Percentiles rank a stretch among this genome's conserved stretches.
Evolutionary conservation across 1,284 basidiomycete genomes (phyloP).

Genomic region (Peniophora sp.): DNA sequence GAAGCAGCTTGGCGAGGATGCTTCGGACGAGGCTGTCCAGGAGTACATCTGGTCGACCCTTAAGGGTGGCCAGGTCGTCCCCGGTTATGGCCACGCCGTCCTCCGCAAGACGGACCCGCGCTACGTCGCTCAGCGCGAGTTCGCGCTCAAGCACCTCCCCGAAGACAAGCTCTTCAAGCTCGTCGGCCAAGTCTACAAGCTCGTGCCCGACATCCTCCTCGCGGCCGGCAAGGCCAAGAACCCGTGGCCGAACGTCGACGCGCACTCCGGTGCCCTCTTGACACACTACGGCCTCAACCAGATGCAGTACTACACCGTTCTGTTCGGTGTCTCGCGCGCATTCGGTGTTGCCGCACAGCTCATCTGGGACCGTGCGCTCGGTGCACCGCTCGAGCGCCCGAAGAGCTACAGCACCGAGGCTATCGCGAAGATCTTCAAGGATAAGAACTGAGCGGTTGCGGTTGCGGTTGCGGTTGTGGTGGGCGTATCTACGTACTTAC

Average conservation of each 20-base stretch:
- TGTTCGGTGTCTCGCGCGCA: constrained; percentile 94
- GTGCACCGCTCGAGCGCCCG: constrained; percentile 83
- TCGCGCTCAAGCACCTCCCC: constrained; percentile 85
- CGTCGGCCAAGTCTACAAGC: constrained; percentile 87
- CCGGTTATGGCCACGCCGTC: constrained; percentile 95
- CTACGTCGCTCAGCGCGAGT: constrained; percentile 93
- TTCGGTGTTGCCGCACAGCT: constrained; percentile 87
- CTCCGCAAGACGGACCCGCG: constrained; percentile 97
- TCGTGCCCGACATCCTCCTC: constrained; percentile 89
- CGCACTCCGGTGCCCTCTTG: constrained; percentile 92
- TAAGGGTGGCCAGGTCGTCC: constrained; percentile 87
- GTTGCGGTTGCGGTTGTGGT: neutral
- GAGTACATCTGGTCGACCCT: constrained; percentile 93
- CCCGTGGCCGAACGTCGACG: constrained; percentile 93
- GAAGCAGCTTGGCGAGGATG: constrained; percentile 71
- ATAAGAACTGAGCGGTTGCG: constrained; percentile 27
- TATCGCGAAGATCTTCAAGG: constrained; percentile 69
- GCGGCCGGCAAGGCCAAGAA: constrained; percentile 95
- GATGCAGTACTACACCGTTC: constrained; percentile 93
- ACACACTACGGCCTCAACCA: constrained; percentile 85
- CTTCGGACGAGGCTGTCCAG: constrained; percentile 79
- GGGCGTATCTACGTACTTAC: constrained; percentile 10
- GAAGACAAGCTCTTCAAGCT: constrained; percentile 88
- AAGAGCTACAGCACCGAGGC: constrained; percentile 79
- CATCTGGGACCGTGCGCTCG: constrained; percentile 94